Evolutionary conservation across 2,329 filamentous ascomycete genomes (phyloP).

Genomic region (Daldinia sp.): DNA sequence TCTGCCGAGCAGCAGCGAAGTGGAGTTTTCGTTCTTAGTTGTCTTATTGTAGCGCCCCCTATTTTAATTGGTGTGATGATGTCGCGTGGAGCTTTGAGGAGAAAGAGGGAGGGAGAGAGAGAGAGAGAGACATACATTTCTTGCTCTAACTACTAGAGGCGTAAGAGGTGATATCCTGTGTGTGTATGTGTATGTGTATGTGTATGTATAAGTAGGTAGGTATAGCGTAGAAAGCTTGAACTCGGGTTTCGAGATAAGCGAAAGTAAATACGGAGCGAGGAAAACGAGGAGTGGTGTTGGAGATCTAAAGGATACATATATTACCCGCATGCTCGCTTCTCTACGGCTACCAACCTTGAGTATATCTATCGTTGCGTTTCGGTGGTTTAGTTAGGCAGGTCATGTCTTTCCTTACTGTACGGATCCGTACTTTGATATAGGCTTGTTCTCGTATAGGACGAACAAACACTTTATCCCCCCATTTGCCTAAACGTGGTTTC

Average conservation of each 20-base stretch:
- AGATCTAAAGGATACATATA: conserved; percentile 7
- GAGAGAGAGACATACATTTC: conserved; percentile 9
- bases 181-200: background rate
- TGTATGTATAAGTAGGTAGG: background rate
- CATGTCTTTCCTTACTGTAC: conserved; percentile 13
- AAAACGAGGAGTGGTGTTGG: background rate
- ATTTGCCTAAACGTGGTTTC: conserved; percentile 40
- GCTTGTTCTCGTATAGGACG: conserved; percentile 21
- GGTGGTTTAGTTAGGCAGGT: conserved; percentile 8
- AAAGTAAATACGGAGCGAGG: background rate
- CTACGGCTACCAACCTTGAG: background rate
- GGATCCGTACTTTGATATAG: conserved; percentile 9
- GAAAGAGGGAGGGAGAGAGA: too few species aligned
- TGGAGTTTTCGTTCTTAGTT: conserved; percentile 19
- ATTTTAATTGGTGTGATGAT: conserved; percentile 13
- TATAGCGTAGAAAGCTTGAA: conserved; percentile 1
- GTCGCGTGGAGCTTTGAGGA: conserved; percentile 14
- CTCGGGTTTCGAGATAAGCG: conserved; percentile 5
- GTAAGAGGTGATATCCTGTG: background rate
- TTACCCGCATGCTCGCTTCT: conserved; percentile 4
- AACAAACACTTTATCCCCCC: conserved; percentile 22
- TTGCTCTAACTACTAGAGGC: background rate
- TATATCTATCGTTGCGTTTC: background rate
- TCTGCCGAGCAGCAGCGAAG: conserved; percentile 15
- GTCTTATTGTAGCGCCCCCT: background rate